Evolutionary conservation across 345 rosid species (phyloP), one percentile per base, ranked within the genome.

Genomic region (Eucalyptus paniculata): DNA sequence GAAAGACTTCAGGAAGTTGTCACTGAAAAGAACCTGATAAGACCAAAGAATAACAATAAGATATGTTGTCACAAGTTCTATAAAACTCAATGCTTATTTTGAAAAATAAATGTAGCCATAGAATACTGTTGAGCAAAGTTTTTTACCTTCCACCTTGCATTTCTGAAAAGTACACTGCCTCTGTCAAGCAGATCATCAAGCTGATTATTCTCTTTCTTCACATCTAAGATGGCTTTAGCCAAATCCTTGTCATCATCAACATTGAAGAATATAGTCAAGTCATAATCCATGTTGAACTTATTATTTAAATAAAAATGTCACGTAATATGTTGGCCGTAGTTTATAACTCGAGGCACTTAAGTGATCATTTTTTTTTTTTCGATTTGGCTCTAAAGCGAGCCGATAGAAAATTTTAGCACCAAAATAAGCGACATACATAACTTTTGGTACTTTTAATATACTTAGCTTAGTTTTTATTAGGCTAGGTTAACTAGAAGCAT

Each of bases 1-100:
- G 91, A 94, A 95, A 23, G 95, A 94, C 69, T 32, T 92, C 40
- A 62, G 87, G 82, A 95, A 95, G 89, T 91, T 51, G 34, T 94
- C 96, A 83, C 94, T 92, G 86, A 94, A 94, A 80, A 90, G 80
- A 83, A 95, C 94, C 97, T 95, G 90, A 34, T n/a, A n/a, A 32
- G 19, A 65, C 15, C 53, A 51, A 15, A 67, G 40, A 11, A 50
- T 26, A 6, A 87, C 26, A 24, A 49, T 28, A 34, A 28, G 28
- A 86, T 50, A 34, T 14, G 16, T 19, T 44, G 32, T 17, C n/a
- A 60, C 32, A 23, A 32, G 30, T n/a, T n/a, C n/a, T 53, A 21
- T 47, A 6, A 13, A 28, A 26, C 26, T 30, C 11, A 87, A 21
- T 49, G 42, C 3, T 10, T 6, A 86, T 26, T 24, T 23, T 37